Evolutionary conservation across 257 asterid genomes (phyloP).

Genomic region (Fraxinus cuspidata): DNA sequence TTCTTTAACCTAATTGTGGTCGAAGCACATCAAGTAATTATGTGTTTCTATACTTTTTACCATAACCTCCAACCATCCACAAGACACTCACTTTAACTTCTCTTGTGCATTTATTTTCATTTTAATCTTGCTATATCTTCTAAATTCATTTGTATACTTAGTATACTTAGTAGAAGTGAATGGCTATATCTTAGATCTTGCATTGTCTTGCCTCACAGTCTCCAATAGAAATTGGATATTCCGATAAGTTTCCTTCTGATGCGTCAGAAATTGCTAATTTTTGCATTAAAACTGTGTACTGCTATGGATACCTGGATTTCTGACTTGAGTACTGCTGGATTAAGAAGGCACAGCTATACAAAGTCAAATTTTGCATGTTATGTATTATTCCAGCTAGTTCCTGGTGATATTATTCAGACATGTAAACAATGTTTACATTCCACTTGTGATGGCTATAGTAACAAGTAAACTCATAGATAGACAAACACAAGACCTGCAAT

Average conservation of each 20-base stretch:
- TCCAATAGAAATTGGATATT: background rate
- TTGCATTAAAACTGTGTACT: background rate
- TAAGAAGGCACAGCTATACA: background rate
- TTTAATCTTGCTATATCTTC: background rate
- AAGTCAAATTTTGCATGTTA: background rate
- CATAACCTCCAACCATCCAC: slow-evolving; percentile 20
- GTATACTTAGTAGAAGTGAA: slow-evolving; percentile 14
- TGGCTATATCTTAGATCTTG: slow-evolving; percentile 4
- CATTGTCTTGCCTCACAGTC: background rate
- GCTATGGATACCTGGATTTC: slow-evolving; percentile 2
- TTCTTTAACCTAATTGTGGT: slow-evolving; percentile 17
- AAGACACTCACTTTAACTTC: slow-evolving; percentile 13
- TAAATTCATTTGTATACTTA: slow-evolving; percentile 13
- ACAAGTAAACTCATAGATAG: background rate
- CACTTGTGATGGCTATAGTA: background rate
- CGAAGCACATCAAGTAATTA: slow-evolving; percentile 16
- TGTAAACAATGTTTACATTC: background rate
- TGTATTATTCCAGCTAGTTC: slow-evolving; percentile 9
- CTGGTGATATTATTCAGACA: background rate
- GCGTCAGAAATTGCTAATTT: slow-evolving; percentile 16
- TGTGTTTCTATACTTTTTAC: slow-evolving; percentile 8
- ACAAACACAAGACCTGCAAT: background rate
- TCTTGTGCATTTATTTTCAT: slow-evolving; percentile 20
- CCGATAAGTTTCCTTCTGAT: background rate
- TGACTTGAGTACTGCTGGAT: slow-evolving; percentile 4